Evolutionary conservation across 257 asterid genomes (phyloP).

Genomic region (Lycium barbarum): DNA sequence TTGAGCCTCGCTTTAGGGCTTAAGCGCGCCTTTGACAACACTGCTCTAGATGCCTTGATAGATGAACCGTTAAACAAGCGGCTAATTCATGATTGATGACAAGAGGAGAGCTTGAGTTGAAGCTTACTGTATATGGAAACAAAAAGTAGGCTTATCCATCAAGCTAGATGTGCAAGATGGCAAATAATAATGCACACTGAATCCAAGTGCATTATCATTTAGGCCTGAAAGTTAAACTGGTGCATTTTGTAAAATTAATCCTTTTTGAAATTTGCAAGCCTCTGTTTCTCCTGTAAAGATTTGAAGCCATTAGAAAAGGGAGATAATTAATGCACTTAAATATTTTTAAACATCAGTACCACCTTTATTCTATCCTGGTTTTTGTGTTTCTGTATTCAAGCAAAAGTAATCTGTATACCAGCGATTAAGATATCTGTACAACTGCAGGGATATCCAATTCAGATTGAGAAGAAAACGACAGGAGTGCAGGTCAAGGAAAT

Average conservation of each 20-base stretch:
- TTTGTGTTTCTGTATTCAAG: background rate
- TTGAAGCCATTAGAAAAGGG: background rate
- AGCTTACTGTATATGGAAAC: background rate
- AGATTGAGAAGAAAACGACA: constrained; percentile 5
- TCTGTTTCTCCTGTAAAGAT: background rate
- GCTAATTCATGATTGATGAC: too few relatives aligned
- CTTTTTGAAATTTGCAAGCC: background rate
- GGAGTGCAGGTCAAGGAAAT: constrained; percentile 29
- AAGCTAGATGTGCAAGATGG: background rate
- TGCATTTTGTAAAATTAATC: background rate
- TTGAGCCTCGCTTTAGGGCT: too few relatives aligned
- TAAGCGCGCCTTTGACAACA: too few relatives aligned
- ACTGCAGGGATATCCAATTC: constrained; percentile 6
- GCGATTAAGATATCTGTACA: background rate
- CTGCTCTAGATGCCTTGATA: too few relatives aligned
- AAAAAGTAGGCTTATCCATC: background rate
- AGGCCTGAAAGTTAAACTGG: background rate
- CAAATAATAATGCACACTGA: constrained; percentile 3
- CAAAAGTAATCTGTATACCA: background rate
- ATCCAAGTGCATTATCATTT: constrained; percentile 14
- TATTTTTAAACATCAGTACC: background rate
- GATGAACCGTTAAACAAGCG: too few relatives aligned
- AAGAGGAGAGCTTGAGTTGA: background rate
- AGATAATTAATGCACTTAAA: background rate
- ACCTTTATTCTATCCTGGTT: background rate